Base-by-base conservation (phyloP, 176 grass and related monocot species). In the Phyllostachys edulis region DNA sequence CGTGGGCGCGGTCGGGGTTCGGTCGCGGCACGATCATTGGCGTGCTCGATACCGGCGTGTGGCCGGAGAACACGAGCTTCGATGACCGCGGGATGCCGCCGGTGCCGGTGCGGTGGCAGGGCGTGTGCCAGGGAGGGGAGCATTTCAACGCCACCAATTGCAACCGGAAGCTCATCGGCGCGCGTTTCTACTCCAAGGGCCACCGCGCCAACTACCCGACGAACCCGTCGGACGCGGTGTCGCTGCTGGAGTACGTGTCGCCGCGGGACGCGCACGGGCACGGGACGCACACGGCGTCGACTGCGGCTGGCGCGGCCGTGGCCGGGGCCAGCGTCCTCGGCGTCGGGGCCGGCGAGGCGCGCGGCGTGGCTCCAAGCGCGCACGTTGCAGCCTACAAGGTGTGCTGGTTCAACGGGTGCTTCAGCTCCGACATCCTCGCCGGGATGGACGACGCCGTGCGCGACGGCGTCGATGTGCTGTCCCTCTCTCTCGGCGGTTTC, bases 61-160 rank as follows among this genome's bases (percentile, higher is more conserved):
- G 95, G 95, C 95, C 95, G 9, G 95, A 98, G 78, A 98, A 63
- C 63, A 92, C 95, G 4, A 95, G 92, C 90, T 98, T 98, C 75
- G 52, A 88, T 11, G 95, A 98, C 82, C 78, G 67, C 50, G 62
- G 80, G n/a, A 98, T 98, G 92, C 89, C 95, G 14, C 89, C 91
- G 0, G 82, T 82, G 65, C 89, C 95, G 0, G 39, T 27, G 13
- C 78, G 86, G 71, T 98, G 95, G 95, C 52, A 50, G 11, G 92
- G 95, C 17, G 86, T 79, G 68, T 98, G 95, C 77, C 82, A 98
- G 83, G 87, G 55, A 63, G 95, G 95, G 20, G 91, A 95, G 80
- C 64, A 40, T 2, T 98, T 98, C 89, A 71, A 84, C 69, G 81
- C 76, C 73, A 84, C 82, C 3, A 92, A 65, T 60, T 95, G 96